A percentile compares a stretch with the other conserved stretches of the same genome.
Evolutionary conservation across 495 filamentous ascomycete species (phyloP).

Genomic region (Penicillium pulvis): DNA sequence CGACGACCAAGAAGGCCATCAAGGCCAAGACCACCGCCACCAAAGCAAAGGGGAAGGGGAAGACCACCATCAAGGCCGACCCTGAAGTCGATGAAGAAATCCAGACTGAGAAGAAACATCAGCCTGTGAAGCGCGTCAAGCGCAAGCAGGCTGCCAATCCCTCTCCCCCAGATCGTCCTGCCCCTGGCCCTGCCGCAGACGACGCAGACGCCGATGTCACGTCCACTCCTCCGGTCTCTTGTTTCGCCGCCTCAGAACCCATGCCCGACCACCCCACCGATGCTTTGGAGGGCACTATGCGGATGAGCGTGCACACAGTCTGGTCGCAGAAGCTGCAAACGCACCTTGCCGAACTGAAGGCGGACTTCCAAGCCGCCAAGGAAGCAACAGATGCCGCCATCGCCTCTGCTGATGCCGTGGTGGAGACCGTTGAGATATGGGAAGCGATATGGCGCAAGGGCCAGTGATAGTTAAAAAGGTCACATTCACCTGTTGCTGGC

Average conservation of each 20-base stretch:
- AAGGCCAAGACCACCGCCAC: not conserved
- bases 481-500: not conserved
- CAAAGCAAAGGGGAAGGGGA: not conserved
- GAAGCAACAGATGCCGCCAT: not conserved
- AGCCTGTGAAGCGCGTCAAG: not conserved
- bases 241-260: not conserved
- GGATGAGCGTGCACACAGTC: not conserved
- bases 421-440: not conserved
- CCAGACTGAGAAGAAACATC: not conserved
- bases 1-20: not conserved
- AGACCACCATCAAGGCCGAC: not conserved
- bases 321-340: not conserved
- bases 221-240: not conserved
- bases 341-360: not conserved
- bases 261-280: slow-evolving; percentile 11
- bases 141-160: not conserved
- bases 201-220: not conserved
- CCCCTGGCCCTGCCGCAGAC: not conserved
- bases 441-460: not conserved
- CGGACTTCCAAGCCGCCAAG: not conserved
- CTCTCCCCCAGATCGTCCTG: not conserved
- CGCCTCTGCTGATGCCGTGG: not conserved
- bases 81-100: not conserved
- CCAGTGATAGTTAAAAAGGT: not conserved
- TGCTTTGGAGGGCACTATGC: slow-evolving; percentile 7